These are phyloP conservation scores for Colletotrichum sp. DNA, from an alignment of 2,329 filamentous ascomycete species.

Conservation along the genomic window DNA sequence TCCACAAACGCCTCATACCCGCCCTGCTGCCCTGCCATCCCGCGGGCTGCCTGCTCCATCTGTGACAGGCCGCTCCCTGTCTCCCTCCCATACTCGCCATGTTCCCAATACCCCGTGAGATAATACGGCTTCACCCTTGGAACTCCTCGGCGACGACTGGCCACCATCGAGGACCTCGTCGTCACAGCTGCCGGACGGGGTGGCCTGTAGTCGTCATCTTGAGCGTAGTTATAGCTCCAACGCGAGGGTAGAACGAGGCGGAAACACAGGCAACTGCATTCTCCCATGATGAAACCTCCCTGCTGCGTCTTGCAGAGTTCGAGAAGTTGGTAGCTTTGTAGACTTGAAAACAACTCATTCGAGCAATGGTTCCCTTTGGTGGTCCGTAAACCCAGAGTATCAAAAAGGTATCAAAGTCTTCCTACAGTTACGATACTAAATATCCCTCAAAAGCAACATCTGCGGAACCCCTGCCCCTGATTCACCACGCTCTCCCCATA, in stretches of 20 bases:
- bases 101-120: not conserved
- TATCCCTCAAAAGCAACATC: not conserved
- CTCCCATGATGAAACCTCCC: not conserved
- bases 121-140: not conserved
- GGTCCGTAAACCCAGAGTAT: not conserved
- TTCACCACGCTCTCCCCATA: not conserved
- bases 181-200: not conserved
- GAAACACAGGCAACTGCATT: not conserved
- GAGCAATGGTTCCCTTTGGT: not conserved
- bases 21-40: not conserved
- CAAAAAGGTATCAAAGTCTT: not conserved
- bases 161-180: not conserved
- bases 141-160: not conserved
- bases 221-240: not conserved
- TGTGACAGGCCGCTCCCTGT: not conserved
- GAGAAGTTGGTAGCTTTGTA: not conserved
- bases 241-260: not conserved
- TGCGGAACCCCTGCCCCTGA: not conserved
- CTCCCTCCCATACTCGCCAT: not conserved
- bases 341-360: accelerated
- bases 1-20: not conserved
- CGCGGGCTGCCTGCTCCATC: not conserved
- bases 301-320: not conserved
- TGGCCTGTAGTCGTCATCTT: not conserved
- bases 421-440: too few species aligned